Evolutionary conservation across 108 stramenopile genomes (phyloP), one percentile per base, ranked within the genome.

Genomic region (Conticribra weissflogii): DNA sequence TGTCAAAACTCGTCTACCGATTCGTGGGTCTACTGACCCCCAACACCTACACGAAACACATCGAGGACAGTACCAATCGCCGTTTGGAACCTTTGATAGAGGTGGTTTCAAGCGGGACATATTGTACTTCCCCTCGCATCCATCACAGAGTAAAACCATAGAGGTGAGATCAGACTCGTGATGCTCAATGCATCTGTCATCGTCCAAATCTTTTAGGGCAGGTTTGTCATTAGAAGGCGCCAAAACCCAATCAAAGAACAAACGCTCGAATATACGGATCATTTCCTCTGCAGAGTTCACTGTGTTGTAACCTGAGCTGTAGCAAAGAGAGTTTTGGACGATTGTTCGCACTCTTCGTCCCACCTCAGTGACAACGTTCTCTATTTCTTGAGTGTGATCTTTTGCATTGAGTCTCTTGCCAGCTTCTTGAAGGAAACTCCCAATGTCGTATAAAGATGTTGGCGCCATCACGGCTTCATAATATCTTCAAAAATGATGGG

Each of bases 101-200:
- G 91, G 90, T 45, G 92, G 91, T 52, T 83, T 74, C 32, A 96
- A 76, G 24, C 94, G 74, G 30, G 54, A 65, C 71, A 96, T 88
- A 58, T 96, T 96, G 79, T 82, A 96, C 31, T 96, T 95, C n/a
- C 88, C 94, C 79, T 96, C 94, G 57, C 94, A 96, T 8, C 83
- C 88, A 70, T 96, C 94, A 61, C 94, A 96, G 53, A 96, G 71
- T 0, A 96, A 78, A 8, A 94, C 93, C 55, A 92, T 90, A 17
- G 87, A 86, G 23, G 82, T 83, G 0, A 77, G 52, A 72, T 92
- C 90, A 23, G 77, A 63, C 28, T 78, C 72, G 63, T 92, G 90
- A 29, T 73, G 78, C 41, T 93, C 88, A 27, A 90, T 87, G 58
- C 94, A 96, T 30, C 74, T 79, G 31, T 96, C 94, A 63, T 96